Percentiles rank a stretch among this genome's conserved stretches.
Conservation (phyloP, 108 stramenopile genomes). For the Fistulifera solaris region DNA sequence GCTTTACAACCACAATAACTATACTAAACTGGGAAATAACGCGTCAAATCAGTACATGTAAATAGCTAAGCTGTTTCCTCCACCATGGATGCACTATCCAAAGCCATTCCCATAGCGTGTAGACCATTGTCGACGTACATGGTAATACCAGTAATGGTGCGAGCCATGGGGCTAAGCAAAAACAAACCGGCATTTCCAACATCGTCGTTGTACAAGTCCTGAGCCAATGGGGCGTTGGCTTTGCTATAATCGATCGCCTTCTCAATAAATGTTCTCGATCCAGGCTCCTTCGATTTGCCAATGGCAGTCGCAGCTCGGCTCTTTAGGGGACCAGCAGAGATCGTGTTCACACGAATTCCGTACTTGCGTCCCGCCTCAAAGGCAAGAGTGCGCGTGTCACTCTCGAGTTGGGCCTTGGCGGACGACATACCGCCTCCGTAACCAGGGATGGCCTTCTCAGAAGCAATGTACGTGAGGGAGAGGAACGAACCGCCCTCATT, state of each 20-base stretch:
- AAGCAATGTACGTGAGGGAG: slow-evolving; percentile 97
- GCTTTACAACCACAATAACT: too few species aligned
- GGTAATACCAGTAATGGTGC: slow-evolving; percentile 89
- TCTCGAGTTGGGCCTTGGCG: slow-evolving; percentile 95
- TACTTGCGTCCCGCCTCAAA: slow-evolving; percentile 95
- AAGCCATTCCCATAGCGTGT: slow-evolving; percentile 89
- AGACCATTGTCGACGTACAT: slow-evolving; percentile 90
- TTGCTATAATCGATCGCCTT: slow-evolving; percentile 97
- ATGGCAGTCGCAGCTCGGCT: slow-evolving; percentile 92
- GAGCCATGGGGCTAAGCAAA: slow-evolving; percentile 84
- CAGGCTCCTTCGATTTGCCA: slow-evolving; percentile 68
- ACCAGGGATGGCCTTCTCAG: slow-evolving; percentile 96
- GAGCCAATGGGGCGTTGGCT: slow-evolving; percentile 91
- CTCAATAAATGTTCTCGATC: slow-evolving; percentile 95
- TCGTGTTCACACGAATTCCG: slow-evolving; percentile 92
- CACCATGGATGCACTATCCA: slow-evolving; percentile 71
- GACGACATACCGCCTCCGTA: slow-evolving; percentile 98
- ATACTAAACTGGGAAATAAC: too few species aligned
- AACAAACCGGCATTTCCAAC: slow-evolving; percentile 90
- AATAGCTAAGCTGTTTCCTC: slow-evolving; percentile 4
- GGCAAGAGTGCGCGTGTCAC: slow-evolving; percentile 92
- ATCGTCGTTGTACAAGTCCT: slow-evolving; percentile 97
- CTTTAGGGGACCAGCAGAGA: slow-evolving; percentile 97
- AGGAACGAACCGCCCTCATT: slow-evolving; percentile 84
- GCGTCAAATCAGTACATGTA: too few species aligned